A percentile compares a stretch with the other conserved stretches of the same genome.
Evolutionary conservation across 768 basidiomycete genomes (phyloP).

Genomic region (Pulveroboletus sp.): DNA sequence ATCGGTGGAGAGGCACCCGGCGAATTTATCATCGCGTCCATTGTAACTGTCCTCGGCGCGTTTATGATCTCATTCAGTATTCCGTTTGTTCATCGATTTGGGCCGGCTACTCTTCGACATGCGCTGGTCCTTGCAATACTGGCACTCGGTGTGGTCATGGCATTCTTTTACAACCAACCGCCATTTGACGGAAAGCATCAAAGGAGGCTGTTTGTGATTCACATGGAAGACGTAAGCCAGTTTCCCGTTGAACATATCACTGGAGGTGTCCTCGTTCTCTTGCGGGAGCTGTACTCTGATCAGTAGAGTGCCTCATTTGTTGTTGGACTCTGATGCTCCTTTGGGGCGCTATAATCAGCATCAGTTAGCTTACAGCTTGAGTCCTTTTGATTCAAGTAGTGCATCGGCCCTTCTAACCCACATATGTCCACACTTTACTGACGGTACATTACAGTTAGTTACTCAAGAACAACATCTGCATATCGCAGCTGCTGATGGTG

Average conservation of each 20-base stretch:
- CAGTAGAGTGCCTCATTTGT: no score
- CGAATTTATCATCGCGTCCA: slow-evolving; percentile 82
- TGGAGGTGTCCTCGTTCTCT: no score
- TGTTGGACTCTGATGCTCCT: background rate
- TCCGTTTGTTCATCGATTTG: slow-evolving; percentile 75
- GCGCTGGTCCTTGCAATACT: slow-evolving; percentile 44
- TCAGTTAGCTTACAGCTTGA: background rate
- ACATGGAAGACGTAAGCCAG: slow-evolving; percentile 74
- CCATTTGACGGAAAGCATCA: slow-evolving; percentile 86
- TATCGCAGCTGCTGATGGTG: slow-evolving; percentile 76
- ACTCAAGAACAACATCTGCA: slow-evolving; percentile 71
- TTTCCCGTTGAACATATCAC: background rate
- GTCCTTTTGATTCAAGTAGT: no score
- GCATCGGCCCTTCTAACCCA: background rate
- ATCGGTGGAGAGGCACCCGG: slow-evolving; percentile 78
- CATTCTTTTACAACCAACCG: slow-evolving; percentile 50
- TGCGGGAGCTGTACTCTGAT: no score
- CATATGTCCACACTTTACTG: background rate
- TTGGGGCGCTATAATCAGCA: no score
- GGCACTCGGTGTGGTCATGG: slow-evolving; percentile 47
- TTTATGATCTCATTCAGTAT: slow-evolving; percentile 55
- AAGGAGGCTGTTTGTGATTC: slow-evolving; percentile 77
- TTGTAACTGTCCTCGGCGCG: slow-evolving; percentile 55
- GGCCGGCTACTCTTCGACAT: slow-evolving; percentile 34
- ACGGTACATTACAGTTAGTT: slow-evolving; percentile 48